A percentile compares a stretch with the other conserved stretches of the same genome.
Conservation (phyloP, 2,329 filamentous ascomycete genomes). For the Cladophialophora exuberans region DNA sequence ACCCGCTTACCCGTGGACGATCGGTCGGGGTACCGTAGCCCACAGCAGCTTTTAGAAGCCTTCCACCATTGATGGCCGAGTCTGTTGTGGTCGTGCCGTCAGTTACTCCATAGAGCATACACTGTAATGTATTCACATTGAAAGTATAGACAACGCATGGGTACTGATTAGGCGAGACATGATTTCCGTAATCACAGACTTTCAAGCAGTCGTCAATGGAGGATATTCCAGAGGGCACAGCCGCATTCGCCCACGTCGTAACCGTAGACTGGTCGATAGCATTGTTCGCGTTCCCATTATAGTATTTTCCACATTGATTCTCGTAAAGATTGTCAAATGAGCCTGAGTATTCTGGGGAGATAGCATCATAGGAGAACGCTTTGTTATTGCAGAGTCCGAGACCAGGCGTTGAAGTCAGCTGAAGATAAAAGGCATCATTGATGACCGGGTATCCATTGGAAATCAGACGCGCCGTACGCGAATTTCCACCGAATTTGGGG, state of each 20-base stretch:
- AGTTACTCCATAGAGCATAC: neutral
- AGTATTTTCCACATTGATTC: neutral
- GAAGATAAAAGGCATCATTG: constrained; percentile 3
- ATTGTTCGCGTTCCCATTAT: neutral
- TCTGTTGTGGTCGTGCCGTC: neutral
- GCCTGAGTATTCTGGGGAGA: neutral
- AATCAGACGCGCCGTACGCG: neutral
- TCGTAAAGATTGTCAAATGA: constrained; percentile 2
- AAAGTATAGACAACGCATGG: constrained; percentile 1
- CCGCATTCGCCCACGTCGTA: neutral
- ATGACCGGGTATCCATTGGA: neutral
- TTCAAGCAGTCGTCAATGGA: constrained; percentile 2
- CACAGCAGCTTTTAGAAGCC: neutral
- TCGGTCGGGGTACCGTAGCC: neutral
- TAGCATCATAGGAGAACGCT: constrained; percentile 1
- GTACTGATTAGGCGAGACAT: neutral
- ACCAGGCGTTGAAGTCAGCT: neutral
- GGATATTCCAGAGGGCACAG: no score
- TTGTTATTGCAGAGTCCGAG: neutral
- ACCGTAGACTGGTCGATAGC: neutral
- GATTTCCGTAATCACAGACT: constrained; percentile 4
- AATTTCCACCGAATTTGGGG: neutral
- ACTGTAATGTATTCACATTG: neutral
- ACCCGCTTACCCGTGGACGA: neutral
- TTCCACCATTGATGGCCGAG: neutral